A percentile compares a stretch with the other conserved stretches of the same genome.
phyloP scores from a whole-genome alignment of 495 filamentous ascomycete genomes.

The Pyronema omphalodes region DNA sequence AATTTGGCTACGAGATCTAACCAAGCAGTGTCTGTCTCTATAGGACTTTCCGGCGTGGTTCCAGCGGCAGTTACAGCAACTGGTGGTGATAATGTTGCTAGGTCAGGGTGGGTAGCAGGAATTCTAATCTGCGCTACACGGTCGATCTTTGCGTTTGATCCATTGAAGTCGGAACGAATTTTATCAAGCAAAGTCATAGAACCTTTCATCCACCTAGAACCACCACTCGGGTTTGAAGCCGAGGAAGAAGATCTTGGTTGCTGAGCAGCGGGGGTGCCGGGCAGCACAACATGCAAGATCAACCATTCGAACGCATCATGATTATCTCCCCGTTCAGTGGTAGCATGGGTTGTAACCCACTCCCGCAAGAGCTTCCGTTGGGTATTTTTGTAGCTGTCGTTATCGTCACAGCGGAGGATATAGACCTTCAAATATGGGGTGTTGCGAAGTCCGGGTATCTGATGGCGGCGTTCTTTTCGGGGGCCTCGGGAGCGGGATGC shows the following conservation, averaged over 20 bases:
- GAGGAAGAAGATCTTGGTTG: conserved; percentile 38
- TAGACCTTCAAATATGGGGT: conserved; percentile 90
- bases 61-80: conserved; percentile 22
- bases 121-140: conserved; percentile 74
- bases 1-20: conserved; percentile 70
- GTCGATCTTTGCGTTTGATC: conserved; percentile 60
- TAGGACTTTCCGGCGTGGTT: conserved; percentile 37
- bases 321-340: conserved; percentile 27
- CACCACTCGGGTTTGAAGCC: conserved; percentile 25
- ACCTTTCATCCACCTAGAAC: conserved; percentile 54
- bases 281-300: conserved; percentile 73
- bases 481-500: conserved; percentile 8
- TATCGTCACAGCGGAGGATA: conserved; percentile 80
- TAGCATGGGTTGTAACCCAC: conserved; percentile 68
- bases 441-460: conserved; percentile 83
- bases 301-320: conserved; percentile 98
- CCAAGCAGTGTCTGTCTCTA: conserved; percentile 56
- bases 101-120: conserved; percentile 27
- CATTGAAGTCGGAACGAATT: conserved; percentile 79
- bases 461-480: conserved; percentile 56
- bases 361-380: conserved; percentile 64
- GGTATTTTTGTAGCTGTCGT: conserved; percentile 70
- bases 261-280: conserved; percentile 56
- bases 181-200: conserved; percentile 76
- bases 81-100: conserved; percentile 20